A percentile compares a stretch with the other conserved stretches of the same genome.
Conservation (phyloP, 106 monocot genomes). For the Alisma plantagoaquatica region DNA sequence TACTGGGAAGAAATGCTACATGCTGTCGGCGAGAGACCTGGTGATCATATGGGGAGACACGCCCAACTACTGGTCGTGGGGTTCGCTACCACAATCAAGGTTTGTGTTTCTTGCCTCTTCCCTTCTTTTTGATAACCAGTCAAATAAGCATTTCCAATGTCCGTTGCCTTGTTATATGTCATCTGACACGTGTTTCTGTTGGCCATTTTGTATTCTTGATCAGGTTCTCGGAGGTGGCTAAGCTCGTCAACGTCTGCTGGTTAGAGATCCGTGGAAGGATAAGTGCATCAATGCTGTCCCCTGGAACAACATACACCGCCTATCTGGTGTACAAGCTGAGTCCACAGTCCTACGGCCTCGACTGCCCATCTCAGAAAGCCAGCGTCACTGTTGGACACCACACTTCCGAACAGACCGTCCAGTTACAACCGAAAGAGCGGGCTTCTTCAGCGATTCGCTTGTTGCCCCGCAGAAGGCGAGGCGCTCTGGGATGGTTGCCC, state of each 20-base stretch:
- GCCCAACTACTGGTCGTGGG: conserved; percentile 49
- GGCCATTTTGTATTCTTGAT: no score
- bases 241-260: conserved; percentile 59
- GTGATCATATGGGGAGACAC: conserved; percentile 49
- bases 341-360: conserved; percentile 8
- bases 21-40: conserved; percentile 55
- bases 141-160: no score
- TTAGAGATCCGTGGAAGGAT: conserved; percentile 52
- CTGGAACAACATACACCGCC: conserved; percentile 35
- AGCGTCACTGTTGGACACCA: conserved; percentile 15
- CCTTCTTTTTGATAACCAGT: no score
- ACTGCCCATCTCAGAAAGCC: conserved; percentile 21
- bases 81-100: conserved; percentile 31
- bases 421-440: conserved; percentile 3
- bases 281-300: conserved; percentile 26
- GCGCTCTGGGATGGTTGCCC: no score
- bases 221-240: conserved; percentile 72
- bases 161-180: no score
- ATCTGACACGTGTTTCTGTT: no score
- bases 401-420: background rate
- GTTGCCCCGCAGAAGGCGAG: no score
- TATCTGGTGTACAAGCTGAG: conserved; percentile 48
- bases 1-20: conserved; percentile 55
- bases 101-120: conserved; percentile 3
- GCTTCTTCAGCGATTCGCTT: no score